phyloP scores from a whole-genome alignment of 1,284 basidiomycete genomes.

The Leccinum subatratum region DNA sequence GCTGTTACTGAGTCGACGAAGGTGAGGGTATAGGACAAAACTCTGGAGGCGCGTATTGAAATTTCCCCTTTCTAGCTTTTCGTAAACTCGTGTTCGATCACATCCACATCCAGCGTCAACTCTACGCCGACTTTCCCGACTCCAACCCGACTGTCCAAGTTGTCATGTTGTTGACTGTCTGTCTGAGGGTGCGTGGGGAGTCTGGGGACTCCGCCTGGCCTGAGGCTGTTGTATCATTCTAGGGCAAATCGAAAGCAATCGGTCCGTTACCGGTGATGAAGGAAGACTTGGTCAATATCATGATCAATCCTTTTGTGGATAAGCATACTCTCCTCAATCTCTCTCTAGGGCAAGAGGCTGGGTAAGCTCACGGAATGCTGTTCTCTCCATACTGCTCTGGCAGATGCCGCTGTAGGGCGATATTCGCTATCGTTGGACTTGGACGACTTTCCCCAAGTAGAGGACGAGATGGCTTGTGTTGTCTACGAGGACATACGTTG shows the following conservation, averaged over 20 bases:
- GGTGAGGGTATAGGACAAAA: slow-evolving; percentile 34
- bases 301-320: slow-evolving; percentile 67
- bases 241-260: slow-evolving; percentile 44
- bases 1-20: slow-evolving; percentile 59
- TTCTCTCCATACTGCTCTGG: slow-evolving; percentile 40
- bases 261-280: slow-evolving; percentile 51
- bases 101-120: slow-evolving; percentile 43
- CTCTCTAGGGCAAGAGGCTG: slow-evolving; percentile 56
- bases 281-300: slow-evolving; percentile 55
- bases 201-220: slow-evolving; percentile 30
- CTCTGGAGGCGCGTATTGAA: slow-evolving; percentile 8
- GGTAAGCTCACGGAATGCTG: slow-evolving; percentile 45
- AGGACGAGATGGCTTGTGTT: slow-evolving; percentile 42
- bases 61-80: slow-evolving; percentile 47
- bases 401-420: slow-evolving; percentile 41
- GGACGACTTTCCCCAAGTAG: slow-evolving; percentile 50
- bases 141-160: slow-evolving; percentile 55
- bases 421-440: slow-evolving; percentile 42
- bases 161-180: slow-evolving; percentile 61
- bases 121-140: slow-evolving; percentile 62
- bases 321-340: slow-evolving; percentile 44
- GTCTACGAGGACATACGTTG: slow-evolving; percentile 48
- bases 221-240: slow-evolving; percentile 33
- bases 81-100: slow-evolving; percentile 61
- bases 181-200: slow-evolving; percentile 38